Evolutionary conservation across 2,329 filamentous ascomycete species (phyloP).

Genomic region (Septoria petroselini): DNA sequence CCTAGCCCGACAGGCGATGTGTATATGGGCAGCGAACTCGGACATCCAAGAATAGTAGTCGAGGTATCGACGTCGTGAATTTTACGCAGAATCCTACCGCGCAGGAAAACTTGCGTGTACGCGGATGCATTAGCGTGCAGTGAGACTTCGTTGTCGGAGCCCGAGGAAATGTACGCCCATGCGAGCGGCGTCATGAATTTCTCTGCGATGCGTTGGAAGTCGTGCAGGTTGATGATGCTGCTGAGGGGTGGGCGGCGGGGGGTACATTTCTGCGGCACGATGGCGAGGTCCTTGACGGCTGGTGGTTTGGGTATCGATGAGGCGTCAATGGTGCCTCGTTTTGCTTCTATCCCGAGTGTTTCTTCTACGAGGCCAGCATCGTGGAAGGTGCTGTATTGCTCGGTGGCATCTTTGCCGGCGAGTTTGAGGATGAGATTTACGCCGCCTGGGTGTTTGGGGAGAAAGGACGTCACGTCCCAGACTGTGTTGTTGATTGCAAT

Average conservation of each 20-base stretch:
- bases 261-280: neutral
- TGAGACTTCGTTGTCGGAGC: conserved; percentile 49
- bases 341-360: conserved; percentile 42
- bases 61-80: conserved; percentile 37
- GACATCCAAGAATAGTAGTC: conserved; percentile 34
- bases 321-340: conserved; percentile 33
- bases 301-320: conserved; percentile 16
- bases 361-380: conserved; percentile 42
- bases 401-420: conserved; percentile 54
- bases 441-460: conserved; percentile 85
- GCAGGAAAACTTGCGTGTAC: conserved; percentile 44
- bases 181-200: conserved; percentile 37
- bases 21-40: conserved; percentile 36
- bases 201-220: conserved; percentile 43
- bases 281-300: conserved; percentile 1
- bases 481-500: conserved; percentile 83
- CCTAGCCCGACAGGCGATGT: conserved; percentile 37
- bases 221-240: conserved; percentile 46
- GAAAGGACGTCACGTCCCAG: conserved; percentile 85
- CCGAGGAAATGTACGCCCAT: conserved; percentile 47
- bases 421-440: conserved; percentile 46
- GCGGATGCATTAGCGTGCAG: conserved; percentile 41
- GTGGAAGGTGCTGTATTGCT: conserved; percentile 53
- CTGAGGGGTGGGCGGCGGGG: conserved; percentile 44
- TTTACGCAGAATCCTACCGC: conserved; percentile 45